Percentiles rank a stretch among this genome's conserved stretches.
phyloP scores from a whole-genome alignment of 371 early-diverging fungal genomes.

The Rhizopus stolonifer region DNA sequence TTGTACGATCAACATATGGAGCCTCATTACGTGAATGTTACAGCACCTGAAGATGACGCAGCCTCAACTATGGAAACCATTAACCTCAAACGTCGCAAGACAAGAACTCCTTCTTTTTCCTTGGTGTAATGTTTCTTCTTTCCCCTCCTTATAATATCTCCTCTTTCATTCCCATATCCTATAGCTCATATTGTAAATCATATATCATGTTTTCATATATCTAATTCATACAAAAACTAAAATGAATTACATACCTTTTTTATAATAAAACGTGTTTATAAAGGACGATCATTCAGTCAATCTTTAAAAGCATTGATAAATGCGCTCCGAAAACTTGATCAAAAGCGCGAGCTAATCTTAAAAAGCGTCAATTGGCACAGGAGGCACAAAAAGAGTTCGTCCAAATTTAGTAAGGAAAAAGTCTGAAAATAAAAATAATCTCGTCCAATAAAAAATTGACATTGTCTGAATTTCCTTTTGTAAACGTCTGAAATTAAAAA shows the following conservation, averaged over 20 bases:
- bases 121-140: constrained; percentile 10
- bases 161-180: constrained; percentile 8
- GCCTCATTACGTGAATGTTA: constrained; percentile 7
- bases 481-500: no score
- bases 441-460: no score
- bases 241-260: constrained; percentile 9
- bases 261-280: constrained; percentile 7
- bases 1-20: constrained; percentile 14
- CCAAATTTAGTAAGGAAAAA: no score
- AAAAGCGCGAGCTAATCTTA: constrained; percentile 6
- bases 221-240: constrained; percentile 11
- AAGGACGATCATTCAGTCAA: constrained; percentile 7
- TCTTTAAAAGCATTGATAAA: constrained; percentile 11
- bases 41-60: constrained; percentile 14
- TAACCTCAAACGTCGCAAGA: constrained; percentile 18
- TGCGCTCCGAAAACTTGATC: constrained; percentile 8
- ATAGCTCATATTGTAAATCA: constrained; percentile 7
- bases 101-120: constrained; percentile 16
- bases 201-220: constrained; percentile 13
- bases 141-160: constrained; percentile 8
- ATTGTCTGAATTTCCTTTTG: no score
- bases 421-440: no score
- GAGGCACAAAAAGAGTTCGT: no score
- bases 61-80: constrained; percentile 7
- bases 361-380: no score